A percentile compares a stretch with the other conserved stretches of the same genome.
phyloP scores from a whole-genome alignment of 148 eudicot species.

The Dianthus caryophyllus region DNA sequence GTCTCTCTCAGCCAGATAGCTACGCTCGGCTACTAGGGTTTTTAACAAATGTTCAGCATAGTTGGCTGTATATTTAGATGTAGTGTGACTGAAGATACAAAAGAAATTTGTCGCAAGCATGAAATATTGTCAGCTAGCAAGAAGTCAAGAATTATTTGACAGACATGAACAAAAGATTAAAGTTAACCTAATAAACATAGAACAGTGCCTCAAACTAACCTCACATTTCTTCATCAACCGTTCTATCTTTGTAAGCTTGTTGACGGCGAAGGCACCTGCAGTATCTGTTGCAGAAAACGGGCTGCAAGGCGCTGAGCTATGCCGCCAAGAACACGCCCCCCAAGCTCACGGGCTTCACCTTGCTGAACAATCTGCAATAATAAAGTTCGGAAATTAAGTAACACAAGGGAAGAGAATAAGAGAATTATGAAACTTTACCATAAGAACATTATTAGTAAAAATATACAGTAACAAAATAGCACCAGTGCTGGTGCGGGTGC shows the following conservation, averaged over 20 bases:
- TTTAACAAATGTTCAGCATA: not conserved
- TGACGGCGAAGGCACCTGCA: constrained; percentile 46
- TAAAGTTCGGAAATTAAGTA: constrained; percentile 4
- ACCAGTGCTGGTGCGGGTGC: too few species aligned
- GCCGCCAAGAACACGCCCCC: constrained; percentile 83
- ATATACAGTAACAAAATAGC: not conserved
- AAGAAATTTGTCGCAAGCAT: not conserved
- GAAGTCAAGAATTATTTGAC: too few species aligned
- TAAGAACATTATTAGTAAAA: not conserved
- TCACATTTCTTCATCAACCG: not conserved
- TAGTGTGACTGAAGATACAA: not conserved
- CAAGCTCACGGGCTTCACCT: constrained; percentile 81
- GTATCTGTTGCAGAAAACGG: constrained; percentile 86
- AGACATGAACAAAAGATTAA: too few species aligned
- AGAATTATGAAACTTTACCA: not conserved
- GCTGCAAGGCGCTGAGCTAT: constrained; percentile 95
- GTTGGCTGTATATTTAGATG: not conserved
- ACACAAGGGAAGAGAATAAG: not conserved
- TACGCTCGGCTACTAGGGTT: too few species aligned
- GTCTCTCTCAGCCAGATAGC: too few species aligned
- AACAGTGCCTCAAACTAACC: constrained; percentile 5
- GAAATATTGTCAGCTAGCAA: not conserved
- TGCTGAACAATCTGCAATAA: constrained; percentile 70
- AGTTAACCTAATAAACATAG: not conserved
- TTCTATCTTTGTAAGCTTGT: constrained; percentile 26